Conservation (phyloP, 202 grass and related monocot genomes). For the Bolboschoenoplectus hybrid region DNA sequence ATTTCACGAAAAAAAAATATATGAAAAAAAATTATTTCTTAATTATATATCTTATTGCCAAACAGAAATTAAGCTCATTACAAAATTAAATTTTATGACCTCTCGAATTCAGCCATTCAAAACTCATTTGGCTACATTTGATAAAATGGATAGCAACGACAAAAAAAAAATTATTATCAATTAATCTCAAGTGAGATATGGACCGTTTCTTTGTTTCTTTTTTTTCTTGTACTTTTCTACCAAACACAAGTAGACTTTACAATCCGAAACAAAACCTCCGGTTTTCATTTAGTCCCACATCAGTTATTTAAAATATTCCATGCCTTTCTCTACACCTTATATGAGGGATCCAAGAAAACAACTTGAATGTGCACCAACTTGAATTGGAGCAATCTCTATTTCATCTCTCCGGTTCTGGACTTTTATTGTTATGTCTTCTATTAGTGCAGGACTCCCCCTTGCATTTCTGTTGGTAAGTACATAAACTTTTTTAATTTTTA, state of each 20-base stretch:
- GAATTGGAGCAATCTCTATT: not conserved
- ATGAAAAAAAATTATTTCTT: too few relatives aligned
- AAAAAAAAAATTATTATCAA: too few relatives aligned
- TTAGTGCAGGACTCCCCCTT: not conserved
- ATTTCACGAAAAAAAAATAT: too few relatives aligned
- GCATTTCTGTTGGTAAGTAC: not conserved
- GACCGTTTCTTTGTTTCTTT: not conserved
- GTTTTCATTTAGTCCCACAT: slow-evolving; percentile 8
- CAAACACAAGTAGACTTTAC: not conserved
- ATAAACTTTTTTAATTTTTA: not conserved
- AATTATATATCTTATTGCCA: too few relatives aligned
- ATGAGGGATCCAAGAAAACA: not conserved
- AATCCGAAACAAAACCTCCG: not conserved
- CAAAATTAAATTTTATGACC: too few relatives aligned
- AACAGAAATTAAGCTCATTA: too few relatives aligned
- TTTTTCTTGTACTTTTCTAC: not conserved
- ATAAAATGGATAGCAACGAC: too few relatives aligned
- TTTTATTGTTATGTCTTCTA: not conserved
- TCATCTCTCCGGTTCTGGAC: not conserved
- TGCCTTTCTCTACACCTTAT: not conserved
- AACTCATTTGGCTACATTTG: too few relatives aligned
- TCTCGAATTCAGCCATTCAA: too few relatives aligned
- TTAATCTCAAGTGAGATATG: not conserved
- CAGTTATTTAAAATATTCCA: not conserved
- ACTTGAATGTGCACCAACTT: not conserved